Base-by-base conservation (phyloP, 768 basidiomycete genomes). In the Lactarius hengduanensis region DNA sequence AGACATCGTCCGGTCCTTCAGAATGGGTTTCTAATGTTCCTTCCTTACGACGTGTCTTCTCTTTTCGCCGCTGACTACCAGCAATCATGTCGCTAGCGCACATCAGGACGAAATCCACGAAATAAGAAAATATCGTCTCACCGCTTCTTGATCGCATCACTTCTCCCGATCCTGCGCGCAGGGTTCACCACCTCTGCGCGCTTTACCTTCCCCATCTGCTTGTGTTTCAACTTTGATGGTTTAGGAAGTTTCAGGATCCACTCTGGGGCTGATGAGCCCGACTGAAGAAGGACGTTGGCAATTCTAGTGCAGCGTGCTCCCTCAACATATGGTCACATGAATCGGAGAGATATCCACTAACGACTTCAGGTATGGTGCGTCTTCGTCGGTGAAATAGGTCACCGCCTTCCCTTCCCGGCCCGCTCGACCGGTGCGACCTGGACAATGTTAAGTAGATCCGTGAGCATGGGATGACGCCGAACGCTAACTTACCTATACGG, bases 161-260 rank as follows among this genome's bases (percentile, higher is more conserved):
- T 80, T 57, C 87, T 83, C 4, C 90, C 90, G 58, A 92, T 82
- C 68, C 80, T 83, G 45, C 89, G 81, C 4, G 90, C 89, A 30
- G 81, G 79, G 71, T 91, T 91, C 59, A 94, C 87, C 6, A 78
- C 81, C 59, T 94, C 90, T 3, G 90, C 84, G 22, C 90, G 89
- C 75, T 92, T 90, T 8, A 87, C 80, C 77, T 90, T 93, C 64
- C 92, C 92, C 86, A 98, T 92, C 73, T 86, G 80, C 71, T 82
- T 86, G 69, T 90, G 88, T 78, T 91, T 90, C 81, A 94, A 82
- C 77, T 94, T 96, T 1, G 91, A 91, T 0, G 96, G 95, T 74
- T 92, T 95, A 26, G 91, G 91, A n/a, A 99, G 82, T 70, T 91
- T 90, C n/a, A 91, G 75, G 69, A 98, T 98, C 92, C 95, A 99